phyloP scores from a whole-genome alignment of 768 basidiomycete species.

The Astraeus odoratus region DNA sequence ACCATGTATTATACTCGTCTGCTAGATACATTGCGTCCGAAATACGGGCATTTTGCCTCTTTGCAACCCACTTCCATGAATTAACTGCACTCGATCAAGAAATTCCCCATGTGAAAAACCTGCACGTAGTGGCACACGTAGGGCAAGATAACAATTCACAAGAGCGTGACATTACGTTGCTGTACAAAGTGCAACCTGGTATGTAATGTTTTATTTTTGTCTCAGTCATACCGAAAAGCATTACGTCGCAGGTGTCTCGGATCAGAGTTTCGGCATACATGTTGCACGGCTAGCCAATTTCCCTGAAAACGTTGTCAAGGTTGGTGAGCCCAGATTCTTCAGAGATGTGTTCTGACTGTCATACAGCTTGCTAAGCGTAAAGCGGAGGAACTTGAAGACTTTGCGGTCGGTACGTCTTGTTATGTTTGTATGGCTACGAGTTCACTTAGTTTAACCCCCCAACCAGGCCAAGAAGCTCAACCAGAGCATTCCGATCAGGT shows the following conservation, averaged over 20 bases:
- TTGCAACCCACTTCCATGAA: slow-evolving; percentile 98
- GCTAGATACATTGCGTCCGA: slow-evolving; percentile 84
- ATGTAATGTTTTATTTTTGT: slow-evolving; percentile 11
- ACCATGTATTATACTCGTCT: neutral
- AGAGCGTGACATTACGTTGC: slow-evolving; percentile 73
- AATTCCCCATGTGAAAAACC: slow-evolving; percentile 80
- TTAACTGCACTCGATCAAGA: slow-evolving; percentile 88
- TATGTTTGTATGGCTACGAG: neutral
- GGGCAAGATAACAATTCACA: slow-evolving; percentile 39
- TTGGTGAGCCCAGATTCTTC: slow-evolving; percentile 16
- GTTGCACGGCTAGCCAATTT: slow-evolving; percentile 98
- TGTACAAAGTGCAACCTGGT: slow-evolving; percentile 79
- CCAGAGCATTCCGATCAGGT: slow-evolving; percentile 50
- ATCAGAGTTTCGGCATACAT: slow-evolving; percentile 98
- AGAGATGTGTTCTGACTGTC: neutral
- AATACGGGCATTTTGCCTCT: slow-evolving; percentile 90
- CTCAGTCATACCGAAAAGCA: slow-evolving; percentile 1
- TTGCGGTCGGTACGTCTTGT: slow-evolving; percentile 42
- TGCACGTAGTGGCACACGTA: slow-evolving; percentile 95
- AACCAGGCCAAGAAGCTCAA: slow-evolving; percentile 24
- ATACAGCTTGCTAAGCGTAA: slow-evolving; percentile 81
- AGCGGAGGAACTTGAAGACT: slow-evolving; percentile 87
- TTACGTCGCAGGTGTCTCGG: slow-evolving; percentile 64
- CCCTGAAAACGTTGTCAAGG: slow-evolving; percentile 88
- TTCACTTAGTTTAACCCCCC: neutral